Base-by-base conservation (phyloP, 805 yeast species). In the Kazachstania africana region DNA sequence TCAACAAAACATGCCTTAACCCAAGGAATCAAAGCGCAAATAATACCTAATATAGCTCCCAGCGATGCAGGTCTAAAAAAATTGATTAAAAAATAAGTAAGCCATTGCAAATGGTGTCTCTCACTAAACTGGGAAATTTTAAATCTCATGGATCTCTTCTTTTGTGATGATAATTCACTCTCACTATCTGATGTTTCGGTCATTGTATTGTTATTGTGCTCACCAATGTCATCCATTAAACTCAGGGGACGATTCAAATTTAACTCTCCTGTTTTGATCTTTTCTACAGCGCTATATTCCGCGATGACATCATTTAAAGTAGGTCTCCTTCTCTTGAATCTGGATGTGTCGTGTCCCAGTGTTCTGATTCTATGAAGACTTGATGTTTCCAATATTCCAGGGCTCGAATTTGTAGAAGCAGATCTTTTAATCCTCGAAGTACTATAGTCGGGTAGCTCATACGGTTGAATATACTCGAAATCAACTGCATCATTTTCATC, bases 21-120 rank as follows among this genome's bases (percentile, higher is more conserved):
- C 69, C 95, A 88, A 1, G 95, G 95, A 12, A 88, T 66, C 79
- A 88, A 75, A 5, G 88, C 70, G 15, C 84, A 63, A 1, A 68
- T 60, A 17, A 88, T 58, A 1, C 91, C 67, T 0, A 76, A 31
- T 6, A 87, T 60, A n/a, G 84, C 66, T 0, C 85, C 63, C 4
- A 80, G 39, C 0, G 94, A 78, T 10, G 76, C 80, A 0, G 94
- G 94, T 20, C 87, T 65, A 16, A 61, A 42, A 34, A 76, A 71
- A 50, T 78, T 80, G 30, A 69, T 60, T 4, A 58, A 14, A n/a
- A 63, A 35, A 42, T 55, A 63, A 3, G 46, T 36, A 4, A 62
- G 26, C 59, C 59, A 59, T 4, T 53, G 52, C 4, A 63, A 38
- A n/a, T 45, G 47, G 35, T 53, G 38, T 18, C 38, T 47, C 12